Base-by-base conservation (phyloP, 2,329 filamentous ascomycete genomes). In the Dactylellina sp. region DNA sequence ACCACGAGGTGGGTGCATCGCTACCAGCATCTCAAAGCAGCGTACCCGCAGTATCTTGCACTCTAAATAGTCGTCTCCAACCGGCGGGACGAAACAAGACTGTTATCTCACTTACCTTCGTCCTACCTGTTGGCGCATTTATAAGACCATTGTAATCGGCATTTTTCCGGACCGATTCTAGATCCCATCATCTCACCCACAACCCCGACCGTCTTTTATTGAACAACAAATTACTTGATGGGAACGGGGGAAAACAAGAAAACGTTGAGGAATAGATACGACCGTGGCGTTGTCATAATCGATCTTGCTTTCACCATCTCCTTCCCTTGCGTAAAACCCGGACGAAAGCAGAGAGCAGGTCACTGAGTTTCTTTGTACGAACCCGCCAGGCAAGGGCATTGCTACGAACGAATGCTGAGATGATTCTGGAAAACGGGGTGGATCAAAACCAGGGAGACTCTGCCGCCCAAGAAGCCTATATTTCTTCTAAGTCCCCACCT, bases 341-440 rank as follows among this genome's bases (percentile, higher is more conserved):
- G 37, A 40, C 37, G 32, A 6, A 35, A 35, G 32, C 6, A 6
- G 32, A 35, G 32, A 35, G 6, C 12, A 12, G 32, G 6, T 12
- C 6, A 35, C 32, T 35, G 32, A 35, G 6, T 12, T 12, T 35
- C 32, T 12, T 12, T 35, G 6, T 35, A 6, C 6, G 32, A 6
- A 16, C 9, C 39, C 16, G 4, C n/a, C 12, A 52, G 39, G 20
- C 44, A 16, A 44, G 35, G 46, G 35, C n/a, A 35, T 37, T 20
- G 6, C 20, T 32, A 28, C 22, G 18, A 62, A 22, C 59, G 46
- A 52, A 52, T 52, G 46, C 20, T 46, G 57, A 61, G 37, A 62
- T 62, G 59, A 62, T 5, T 46, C 16, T 62, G 59, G 46, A 53
- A 53, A 53, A 42, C 22, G 46, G 35, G 39, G 24, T 11, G 37